Evolutionary conservation across 495 filamentous ascomycete genomes (phyloP), one percentile per base, ranked within the genome.

Genomic region (Xylaria intraflava): DNA sequence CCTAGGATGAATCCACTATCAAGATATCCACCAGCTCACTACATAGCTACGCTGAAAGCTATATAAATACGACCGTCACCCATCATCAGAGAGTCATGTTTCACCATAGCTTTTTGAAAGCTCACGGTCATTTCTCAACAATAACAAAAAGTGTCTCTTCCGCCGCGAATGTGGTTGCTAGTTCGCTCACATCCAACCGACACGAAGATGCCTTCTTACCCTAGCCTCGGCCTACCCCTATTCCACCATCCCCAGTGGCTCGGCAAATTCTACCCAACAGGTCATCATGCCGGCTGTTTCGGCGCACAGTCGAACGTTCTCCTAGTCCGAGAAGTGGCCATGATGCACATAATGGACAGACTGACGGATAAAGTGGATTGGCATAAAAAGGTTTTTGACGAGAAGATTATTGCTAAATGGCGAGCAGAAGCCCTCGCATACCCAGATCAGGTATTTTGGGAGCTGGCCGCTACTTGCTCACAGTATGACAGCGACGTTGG

Each of bases 331-430:
- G 71, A 72, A 49, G 58, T 70, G 5, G 64, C 65, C 42, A 74
- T 75, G 70, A 64, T 73, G 52, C 24, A 60, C 4, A 19, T 72
- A 6, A 70, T 73, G 69, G 65, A 73, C 48, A 45, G 46, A 2
- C 39, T 75, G 10, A 68, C 68, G 1, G 69, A 73, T 56, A 77
- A 77, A 45, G 63, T 64, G 1, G 62, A 76, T 27, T 84, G 79
- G 82, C 70, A 80, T 52, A 62, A 68, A 17, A 78, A 85, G 62
- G 71, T 84, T 41, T 80, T 79, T 52, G 68, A 85, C 60, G 68
- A 77, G 1, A 40, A 44, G 1, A 72, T 74, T 23, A 61, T 66
- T 11, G 57, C 51, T 11, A 68, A 69, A 36, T 76, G 72, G 73
- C 58, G 64, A 33, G 27, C 52, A 12, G 71, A 76, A 51, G 65